phyloP scores from a whole-genome alignment of 2,329 filamentous ascomycete species.

The Exophiala bonariae region DNA sequence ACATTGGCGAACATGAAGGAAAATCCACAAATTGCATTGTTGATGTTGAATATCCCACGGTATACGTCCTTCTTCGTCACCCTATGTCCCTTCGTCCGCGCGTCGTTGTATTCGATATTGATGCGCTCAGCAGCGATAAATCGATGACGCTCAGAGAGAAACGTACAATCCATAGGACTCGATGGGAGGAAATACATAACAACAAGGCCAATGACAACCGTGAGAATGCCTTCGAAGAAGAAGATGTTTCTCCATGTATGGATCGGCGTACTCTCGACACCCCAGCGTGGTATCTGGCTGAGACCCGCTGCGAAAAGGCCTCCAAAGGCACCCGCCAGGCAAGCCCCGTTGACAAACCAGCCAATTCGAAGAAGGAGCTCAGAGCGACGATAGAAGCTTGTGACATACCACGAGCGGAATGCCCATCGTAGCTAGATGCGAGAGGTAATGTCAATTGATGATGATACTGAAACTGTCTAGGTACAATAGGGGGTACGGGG shows the following conservation, averaged over 20 bases:
- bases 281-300: conserved; percentile 38
- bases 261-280: neutral
- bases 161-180: neutral
- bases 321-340: conserved; percentile 64
- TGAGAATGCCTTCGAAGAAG: neutral
- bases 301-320: conserved; percentile 70
- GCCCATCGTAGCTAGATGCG: too few species aligned
- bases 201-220: neutral
- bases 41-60: neutral
- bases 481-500: too few species aligned
- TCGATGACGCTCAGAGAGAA: neutral
- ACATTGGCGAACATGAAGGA: conserved; percentile 4
- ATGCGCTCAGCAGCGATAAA: neutral
- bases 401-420: too few species aligned
- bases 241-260: conserved; percentile 9
- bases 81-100: too few species aligned
- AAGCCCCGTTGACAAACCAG: conserved; percentile 48
- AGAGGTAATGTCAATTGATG: too few species aligned
- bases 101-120: neutral
- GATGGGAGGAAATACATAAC: neutral
- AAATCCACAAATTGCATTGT: neutral
- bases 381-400: too few species aligned
- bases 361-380: conserved; percentile 52
- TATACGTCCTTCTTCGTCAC: too few species aligned
- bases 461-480: too few species aligned